Conservation (phyloP, 257 asterid species). For the Scutellaria barbata region DNA sequence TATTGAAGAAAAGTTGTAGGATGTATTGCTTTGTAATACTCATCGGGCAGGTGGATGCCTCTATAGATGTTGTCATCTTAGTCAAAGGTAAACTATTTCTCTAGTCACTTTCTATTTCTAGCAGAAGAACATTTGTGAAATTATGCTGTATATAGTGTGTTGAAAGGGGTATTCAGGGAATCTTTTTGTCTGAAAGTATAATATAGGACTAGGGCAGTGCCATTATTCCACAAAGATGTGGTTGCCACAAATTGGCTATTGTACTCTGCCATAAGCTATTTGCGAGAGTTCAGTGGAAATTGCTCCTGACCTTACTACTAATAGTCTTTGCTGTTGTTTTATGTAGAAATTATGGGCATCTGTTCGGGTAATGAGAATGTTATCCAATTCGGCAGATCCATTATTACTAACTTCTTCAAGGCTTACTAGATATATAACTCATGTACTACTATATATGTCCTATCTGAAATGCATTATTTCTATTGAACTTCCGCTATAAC, state of each 20-base stretch:
- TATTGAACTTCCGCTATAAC: not conserved
- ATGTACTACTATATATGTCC: not conserved
- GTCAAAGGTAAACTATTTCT: not conserved
- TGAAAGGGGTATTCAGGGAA: not conserved
- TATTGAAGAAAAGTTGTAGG: not conserved
- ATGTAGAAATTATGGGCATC: conserved; percentile 4
- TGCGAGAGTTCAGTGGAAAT: not conserved
- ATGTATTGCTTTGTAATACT: not conserved
- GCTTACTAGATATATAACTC: not conserved
- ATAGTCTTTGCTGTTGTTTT: not conserved
- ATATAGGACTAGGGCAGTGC: not conserved
- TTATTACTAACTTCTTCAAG: not conserved
- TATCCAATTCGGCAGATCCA: not conserved
- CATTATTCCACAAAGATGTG: not conserved
- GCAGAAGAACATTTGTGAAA: conserved; percentile 11
- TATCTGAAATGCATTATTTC: conserved; percentile 8
- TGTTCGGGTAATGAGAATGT: not conserved
- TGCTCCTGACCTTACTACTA: not conserved
- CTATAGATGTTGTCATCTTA: not conserved
- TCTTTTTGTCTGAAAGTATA: not conserved
- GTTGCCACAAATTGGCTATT: not conserved
- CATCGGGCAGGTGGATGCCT: not conserved
- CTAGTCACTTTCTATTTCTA: conserved; percentile 24
- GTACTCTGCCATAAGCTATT: not conserved
- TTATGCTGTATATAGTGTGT: conserved; percentile 1